A percentile compares a stretch with the other conserved stretches of the same genome.
Conservation (phyloP, 1,284 basidiomycete species). For the Meira nashicola region DNA sequence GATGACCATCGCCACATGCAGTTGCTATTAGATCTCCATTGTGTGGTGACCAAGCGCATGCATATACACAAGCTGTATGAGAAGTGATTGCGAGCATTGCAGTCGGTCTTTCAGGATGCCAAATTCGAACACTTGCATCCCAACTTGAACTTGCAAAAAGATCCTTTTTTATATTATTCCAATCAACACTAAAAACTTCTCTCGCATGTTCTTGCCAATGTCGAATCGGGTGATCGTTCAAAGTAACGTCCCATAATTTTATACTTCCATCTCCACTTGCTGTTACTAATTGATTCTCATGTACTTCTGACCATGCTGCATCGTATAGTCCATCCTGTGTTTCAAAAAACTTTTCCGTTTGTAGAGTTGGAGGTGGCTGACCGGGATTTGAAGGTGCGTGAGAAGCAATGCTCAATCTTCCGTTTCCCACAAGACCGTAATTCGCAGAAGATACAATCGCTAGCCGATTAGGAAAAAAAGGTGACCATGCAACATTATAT, state of each 20-base stretch:
- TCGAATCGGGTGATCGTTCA: slow-evolving; percentile 85
- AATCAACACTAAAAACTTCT: slow-evolving; percentile 92
- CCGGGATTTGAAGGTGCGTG: background rate
- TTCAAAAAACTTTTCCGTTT: slow-evolving; percentile 61
- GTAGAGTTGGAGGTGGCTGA: slow-evolving; percentile 13
- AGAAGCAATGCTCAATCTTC: slow-evolving; percentile 53
- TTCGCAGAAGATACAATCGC: slow-evolving; percentile 88
- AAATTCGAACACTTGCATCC: slow-evolving; percentile 87
- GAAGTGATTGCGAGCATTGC: slow-evolving; percentile 77
- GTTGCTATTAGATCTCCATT: slow-evolving; percentile 74
- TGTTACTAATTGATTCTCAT: slow-evolving; percentile 88
- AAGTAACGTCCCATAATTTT: slow-evolving; percentile 81
- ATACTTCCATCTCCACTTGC: slow-evolving; percentile 87
- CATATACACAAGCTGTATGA: slow-evolving; percentile 78
- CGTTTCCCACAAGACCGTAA: slow-evolving; percentile 92
- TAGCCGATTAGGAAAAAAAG: slow-evolving; percentile 75
- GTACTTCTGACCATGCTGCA: slow-evolving; percentile 82
- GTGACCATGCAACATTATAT: slow-evolving; percentile 82
- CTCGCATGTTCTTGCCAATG: slow-evolving; percentile 89
- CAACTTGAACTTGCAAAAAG: slow-evolving; percentile 76
- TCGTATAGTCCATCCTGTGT: slow-evolving; percentile 91
- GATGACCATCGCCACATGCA: slow-evolving; percentile 67
- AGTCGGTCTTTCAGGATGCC: slow-evolving; percentile 73
- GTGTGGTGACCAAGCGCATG: slow-evolving; percentile 84
- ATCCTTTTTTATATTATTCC: slow-evolving; percentile 91